phyloP scores from a whole-genome alignment of 2,329 filamentous ascomycete genomes.

The Phaeosphaeriaceae sp. region DNA sequence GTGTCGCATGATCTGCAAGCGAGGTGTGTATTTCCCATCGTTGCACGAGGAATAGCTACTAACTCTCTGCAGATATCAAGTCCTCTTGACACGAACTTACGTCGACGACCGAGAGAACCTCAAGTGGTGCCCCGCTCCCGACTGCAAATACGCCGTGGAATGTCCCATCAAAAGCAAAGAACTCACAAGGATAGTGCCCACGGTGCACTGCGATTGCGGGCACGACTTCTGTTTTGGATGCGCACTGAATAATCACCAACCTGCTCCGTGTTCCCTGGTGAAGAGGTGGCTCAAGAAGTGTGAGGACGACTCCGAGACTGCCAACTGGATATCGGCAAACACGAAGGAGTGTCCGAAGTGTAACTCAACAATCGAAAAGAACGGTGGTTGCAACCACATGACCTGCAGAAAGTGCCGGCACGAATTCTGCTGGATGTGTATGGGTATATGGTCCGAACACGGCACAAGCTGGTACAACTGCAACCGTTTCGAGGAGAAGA shows the following conservation, averaged over 20 bases:
- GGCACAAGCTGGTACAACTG: slow-evolving; percentile 99
- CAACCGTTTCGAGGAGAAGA: slow-evolving; percentile 96
- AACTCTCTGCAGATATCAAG: slow-evolving; percentile 69
- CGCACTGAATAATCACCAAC: slow-evolving; percentile 86
- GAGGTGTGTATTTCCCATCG: slow-evolving; percentile 52
- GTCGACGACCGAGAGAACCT: slow-evolving; percentile 95
- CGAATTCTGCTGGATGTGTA: slow-evolving; percentile 99
- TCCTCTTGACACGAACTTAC: slow-evolving; percentile 89
- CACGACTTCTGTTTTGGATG: slow-evolving; percentile 96
- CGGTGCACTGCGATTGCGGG: slow-evolving; percentile 83
- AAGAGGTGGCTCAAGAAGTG: slow-evolving; percentile 98
- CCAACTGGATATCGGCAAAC: slow-evolving; percentile 99
- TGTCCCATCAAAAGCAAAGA: slow-evolving; percentile 89
- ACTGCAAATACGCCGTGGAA: slow-evolving; percentile 92
- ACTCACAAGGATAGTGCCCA: slow-evolving; percentile 83
- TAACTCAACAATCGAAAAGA: slow-evolving; percentile 98
- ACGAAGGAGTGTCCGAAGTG: slow-evolving; percentile 98
- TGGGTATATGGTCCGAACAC: slow-evolving; percentile 98
- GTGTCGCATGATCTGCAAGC: slow-evolving; percentile 64
- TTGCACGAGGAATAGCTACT: not conserved
- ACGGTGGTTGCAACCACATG: slow-evolving; percentile 98
- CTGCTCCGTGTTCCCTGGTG: slow-evolving; percentile 87
- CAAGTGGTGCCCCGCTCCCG: slow-evolving; percentile 98
- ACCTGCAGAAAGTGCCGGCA: slow-evolving; percentile 95
- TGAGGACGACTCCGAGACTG: slow-evolving; percentile 96